These are phyloP conservation scores for Funneliformis mosseae DNA, from an alignment of 192 early-diverging fungal genomes.

Conservation along the genomic window DNA sequence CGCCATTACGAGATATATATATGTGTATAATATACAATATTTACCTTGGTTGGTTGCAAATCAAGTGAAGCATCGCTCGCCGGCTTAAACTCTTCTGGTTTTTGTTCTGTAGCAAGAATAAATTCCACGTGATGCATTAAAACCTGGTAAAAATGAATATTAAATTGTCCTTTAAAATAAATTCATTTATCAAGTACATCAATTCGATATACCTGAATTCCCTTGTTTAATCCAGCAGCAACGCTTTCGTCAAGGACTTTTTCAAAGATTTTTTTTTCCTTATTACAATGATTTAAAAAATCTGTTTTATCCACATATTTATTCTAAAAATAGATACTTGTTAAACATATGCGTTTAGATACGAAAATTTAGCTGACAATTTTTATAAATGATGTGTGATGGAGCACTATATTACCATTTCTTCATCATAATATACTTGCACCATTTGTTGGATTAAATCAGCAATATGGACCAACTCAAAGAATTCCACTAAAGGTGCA, in stretches of 20 bases:
- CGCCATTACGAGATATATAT: background rate
- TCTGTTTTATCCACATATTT: constrained; percentile 86
- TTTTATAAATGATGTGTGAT: constrained; percentile 11
- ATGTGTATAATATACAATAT: background rate
- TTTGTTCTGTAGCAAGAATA: constrained; percentile 76
- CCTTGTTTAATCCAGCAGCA: constrained; percentile 89
- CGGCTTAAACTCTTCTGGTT: constrained; percentile 74
- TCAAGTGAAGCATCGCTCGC: constrained; percentile 56
- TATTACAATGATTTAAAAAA: constrained; percentile 87
- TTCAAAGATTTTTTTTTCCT: constrained; percentile 92
- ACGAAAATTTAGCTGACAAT: background rate
- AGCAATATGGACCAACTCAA: constrained; percentile 92
- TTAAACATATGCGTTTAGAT: constrained; percentile 8
- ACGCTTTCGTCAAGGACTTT: constrained; percentile 85
- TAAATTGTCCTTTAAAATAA: background rate
- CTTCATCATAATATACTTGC: constrained; percentile 90
- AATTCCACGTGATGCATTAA: constrained; percentile 84
- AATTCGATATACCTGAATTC: constrained; percentile 62
- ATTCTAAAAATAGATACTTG: constrained; percentile 37
- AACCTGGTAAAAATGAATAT: constrained; percentile 49
- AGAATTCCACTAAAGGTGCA: constrained; percentile 77
- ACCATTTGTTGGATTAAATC: constrained; percentile 95
- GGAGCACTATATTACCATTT: constrained; percentile 59
- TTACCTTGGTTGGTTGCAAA: constrained; percentile 73
- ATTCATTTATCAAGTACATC: background rate